Percentiles rank a stretch among this genome's conserved stretches.
These are phyloP conservation scores for Cryptococcus wingfieldii DNA, from an alignment of 1,284 basidiomycete species.

Conservation along the genomic window DNA sequence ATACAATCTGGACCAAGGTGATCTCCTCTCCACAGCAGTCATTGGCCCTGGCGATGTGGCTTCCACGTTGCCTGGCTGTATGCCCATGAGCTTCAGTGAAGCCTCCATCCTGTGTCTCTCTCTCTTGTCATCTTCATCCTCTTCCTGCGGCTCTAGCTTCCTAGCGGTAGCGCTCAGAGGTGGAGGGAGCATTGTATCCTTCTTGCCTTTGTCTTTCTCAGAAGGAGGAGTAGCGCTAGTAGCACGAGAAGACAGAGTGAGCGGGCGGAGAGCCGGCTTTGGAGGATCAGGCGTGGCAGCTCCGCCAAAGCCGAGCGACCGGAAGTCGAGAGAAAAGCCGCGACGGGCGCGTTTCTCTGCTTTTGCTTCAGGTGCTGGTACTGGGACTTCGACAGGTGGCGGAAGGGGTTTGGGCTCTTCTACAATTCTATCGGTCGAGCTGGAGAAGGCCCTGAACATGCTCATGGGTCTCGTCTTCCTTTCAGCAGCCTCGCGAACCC, in stretches of 20 bases:
- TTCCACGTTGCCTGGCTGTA: conserved; percentile 37
- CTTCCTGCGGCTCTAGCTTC: conserved; percentile 58
- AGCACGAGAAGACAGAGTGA: conserved; percentile 21
- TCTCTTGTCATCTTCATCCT: conserved; percentile 80
- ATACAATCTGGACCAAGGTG: conserved; percentile 11
- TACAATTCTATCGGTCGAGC: neutral
- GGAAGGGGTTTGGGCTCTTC: neutral
- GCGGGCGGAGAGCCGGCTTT: conserved; percentile 29
- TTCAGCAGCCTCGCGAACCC: neutral
- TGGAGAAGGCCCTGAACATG: no score
- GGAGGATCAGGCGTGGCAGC: conserved; percentile 8
- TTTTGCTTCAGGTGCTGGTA: conserved; percentile 7
- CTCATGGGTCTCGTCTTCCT: neutral
- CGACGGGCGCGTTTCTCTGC: conserved; percentile 32
- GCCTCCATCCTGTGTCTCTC: conserved; percentile 80
- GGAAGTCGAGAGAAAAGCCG: conserved; percentile 47
- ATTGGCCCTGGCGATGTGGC: neutral
- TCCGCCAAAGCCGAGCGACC: conserved; percentile 39
- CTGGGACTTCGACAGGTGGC: neutral
- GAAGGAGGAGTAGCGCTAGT: conserved; percentile 4
- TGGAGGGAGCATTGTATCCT: neutral
- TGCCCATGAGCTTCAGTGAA: conserved; percentile 87
- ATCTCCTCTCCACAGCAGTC: neutral
- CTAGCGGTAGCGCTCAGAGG: conserved; percentile 14
- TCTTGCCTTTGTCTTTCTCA: neutral